A percentile compares a stretch with the other conserved stretches of the same genome.
These are phyloP conservation scores for Neurospora discreta DNA, from an alignment of 495 filamentous ascomycete genomes.

Conservation along the genomic window DNA sequence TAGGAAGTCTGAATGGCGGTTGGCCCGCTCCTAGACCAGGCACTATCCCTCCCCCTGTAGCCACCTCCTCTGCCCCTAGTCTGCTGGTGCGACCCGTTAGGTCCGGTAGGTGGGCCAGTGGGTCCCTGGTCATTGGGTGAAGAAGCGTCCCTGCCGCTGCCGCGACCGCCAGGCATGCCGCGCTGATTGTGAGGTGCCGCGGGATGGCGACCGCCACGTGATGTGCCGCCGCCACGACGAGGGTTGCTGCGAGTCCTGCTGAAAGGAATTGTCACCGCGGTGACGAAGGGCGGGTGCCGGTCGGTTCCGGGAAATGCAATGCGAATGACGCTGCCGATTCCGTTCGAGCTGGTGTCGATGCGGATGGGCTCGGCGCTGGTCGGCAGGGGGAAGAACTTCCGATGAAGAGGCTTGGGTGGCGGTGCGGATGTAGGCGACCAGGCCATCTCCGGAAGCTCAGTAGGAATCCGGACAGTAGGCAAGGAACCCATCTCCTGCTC, in stretches of 20 bases:
- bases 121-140: slow-evolving; percentile 13
- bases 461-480: slow-evolving; percentile 57
- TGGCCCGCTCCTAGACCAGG: slow-evolving; percentile 18
- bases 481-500: slow-evolving; percentile 72
- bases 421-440: slow-evolving; percentile 31
- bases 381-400: slow-evolving; percentile 23
- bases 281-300: slow-evolving; percentile 8
- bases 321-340: slow-evolving; percentile 30
- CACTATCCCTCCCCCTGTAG: slow-evolving; percentile 18
- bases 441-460: slow-evolving; percentile 41
- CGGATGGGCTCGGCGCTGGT: slow-evolving; percentile 29
- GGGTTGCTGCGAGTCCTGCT: slow-evolving; percentile 35
- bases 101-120: slow-evolving; percentile 1
- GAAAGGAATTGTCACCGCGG: slow-evolving; percentile 27
- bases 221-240: slow-evolving; percentile 27
- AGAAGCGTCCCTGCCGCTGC: slow-evolving; percentile 11
- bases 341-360: slow-evolving; percentile 27
- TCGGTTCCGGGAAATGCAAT: slow-evolving; percentile 32
- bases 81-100: slow-evolving; percentile 1
- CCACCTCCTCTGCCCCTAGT: slow-evolving; percentile 17
- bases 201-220: slow-evolving; percentile 17
- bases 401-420: slow-evolving; percentile 26
- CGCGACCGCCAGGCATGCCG: background rate
- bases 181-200: slow-evolving; percentile 13
- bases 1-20: slow-evolving; percentile 17